Evolutionary conservation across 768 basidiomycete species (phyloP).

Genomic region (Russula ochroleuca): DNA sequence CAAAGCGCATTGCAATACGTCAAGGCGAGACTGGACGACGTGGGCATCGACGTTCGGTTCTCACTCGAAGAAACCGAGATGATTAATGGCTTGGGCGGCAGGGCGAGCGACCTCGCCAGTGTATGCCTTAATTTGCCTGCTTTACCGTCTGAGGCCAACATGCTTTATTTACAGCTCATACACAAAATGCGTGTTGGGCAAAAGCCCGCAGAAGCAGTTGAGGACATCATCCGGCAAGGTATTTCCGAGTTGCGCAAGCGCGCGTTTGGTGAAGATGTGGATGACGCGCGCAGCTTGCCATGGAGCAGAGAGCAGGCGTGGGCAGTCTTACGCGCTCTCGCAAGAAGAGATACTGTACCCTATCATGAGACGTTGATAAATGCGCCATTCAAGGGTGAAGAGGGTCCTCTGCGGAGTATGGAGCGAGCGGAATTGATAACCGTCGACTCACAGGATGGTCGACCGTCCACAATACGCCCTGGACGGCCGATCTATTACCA

Average conservation of each 20-base stretch:
- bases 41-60: slow-evolving; percentile 49
- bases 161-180: slow-evolving; percentile 51
- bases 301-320: slow-evolving; percentile 91
- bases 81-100: slow-evolving; percentile 79
- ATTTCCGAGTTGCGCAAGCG: slow-evolving; percentile 83
- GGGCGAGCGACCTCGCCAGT: slow-evolving; percentile 83
- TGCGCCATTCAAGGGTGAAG: slow-evolving; percentile 91
- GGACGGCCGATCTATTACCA: slow-evolving; percentile 88
- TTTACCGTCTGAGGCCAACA: background rate
- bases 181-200: slow-evolving; percentile 79
- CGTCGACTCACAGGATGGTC: slow-evolving; percentile 72
- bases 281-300: slow-evolving; percentile 75
- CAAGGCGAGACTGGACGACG: slow-evolving; percentile 66
- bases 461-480: slow-evolving; percentile 77
- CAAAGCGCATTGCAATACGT: slow-evolving; percentile 77
- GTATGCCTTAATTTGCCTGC: slow-evolving; percentile 41
- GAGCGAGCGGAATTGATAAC: slow-evolving; percentile 87
- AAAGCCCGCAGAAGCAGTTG: slow-evolving; percentile 72
- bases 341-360: slow-evolving; percentile 65
- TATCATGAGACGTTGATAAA: slow-evolving; percentile 80
- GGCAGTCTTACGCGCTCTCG: slow-evolving; percentile 70
- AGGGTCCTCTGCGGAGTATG: slow-evolving; percentile 71
- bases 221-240: slow-evolving; percentile 79
- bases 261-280: slow-evolving; percentile 88
- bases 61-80: slow-evolving; percentile 50